Evolutionary conservation across 2,329 filamentous ascomycete genomes (phyloP), one percentile per base, ranked within the genome.

Genomic region (Aspergillus quadrilineatus): DNA sequence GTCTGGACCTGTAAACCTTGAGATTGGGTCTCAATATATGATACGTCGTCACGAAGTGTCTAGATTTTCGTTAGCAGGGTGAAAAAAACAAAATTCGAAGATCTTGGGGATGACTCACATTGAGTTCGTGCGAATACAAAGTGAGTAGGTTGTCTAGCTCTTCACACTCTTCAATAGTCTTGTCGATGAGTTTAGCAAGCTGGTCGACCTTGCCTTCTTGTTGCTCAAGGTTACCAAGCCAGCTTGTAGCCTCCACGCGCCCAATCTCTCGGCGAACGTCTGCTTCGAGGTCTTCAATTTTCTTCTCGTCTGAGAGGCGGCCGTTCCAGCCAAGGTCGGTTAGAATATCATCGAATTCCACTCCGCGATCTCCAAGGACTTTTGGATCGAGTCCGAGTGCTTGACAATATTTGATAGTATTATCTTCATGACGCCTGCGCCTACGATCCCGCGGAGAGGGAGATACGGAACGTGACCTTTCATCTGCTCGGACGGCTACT

Each of bases 1-100:
- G 93, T 93, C 74, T 97, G 94, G 6, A 99, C 93, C 68, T 99
- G 94, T 46, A 99, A 79, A 79, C 94, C 94, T 75, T 99, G 93
- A 6, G 91, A 92, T 74, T 99, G 94, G 1, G 94, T 92, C 77
- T 99, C 94, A 62, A 99, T 97, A 70, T 95, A 97, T 3, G 92
- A 88, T 65, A 99, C 95, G 67, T 99, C 94, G 49, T 97, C 93
- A 55, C 92, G 92, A 30, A 99, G 81, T 48, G 92, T 97, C 89
- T 95, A 68, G 28, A 58, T 3, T 17, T 17, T 7, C 52, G 53
- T 72, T 60, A 74, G 70, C 62, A 60, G 42, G n/a, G n/a, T n/a
- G 34, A n/a, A 26, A 10, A 15, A 30, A 4, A 17, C n/a, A 15
- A 51, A 53, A 17, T 9, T 2, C 9, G 15, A 12, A 5, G 5